A percentile compares a stretch with the other conserved stretches of the same genome.
phyloP scores from a whole-genome alignment of 2,329 filamentous ascomycete genomes.

The Ophiobolus disseminans region DNA sequence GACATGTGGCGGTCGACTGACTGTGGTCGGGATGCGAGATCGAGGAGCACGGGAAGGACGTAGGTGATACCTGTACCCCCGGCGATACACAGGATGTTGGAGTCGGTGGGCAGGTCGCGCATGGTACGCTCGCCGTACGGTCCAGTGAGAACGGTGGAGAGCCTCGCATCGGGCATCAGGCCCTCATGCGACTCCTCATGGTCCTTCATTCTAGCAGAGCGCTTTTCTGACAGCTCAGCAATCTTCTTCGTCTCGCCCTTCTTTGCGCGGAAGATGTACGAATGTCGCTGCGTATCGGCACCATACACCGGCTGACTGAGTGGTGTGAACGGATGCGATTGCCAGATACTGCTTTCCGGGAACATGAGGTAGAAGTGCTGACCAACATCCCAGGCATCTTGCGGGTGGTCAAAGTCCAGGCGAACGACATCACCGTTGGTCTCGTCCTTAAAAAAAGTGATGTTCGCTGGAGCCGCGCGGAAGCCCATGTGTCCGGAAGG shows the following conservation, averaged over 20 bases:
- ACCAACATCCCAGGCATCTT: conserved; percentile 68
- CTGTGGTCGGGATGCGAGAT: conserved; percentile 34
- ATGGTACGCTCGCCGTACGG: conserved; percentile 44
- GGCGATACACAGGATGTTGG: conserved; percentile 46
- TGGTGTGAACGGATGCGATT: conserved; percentile 71
- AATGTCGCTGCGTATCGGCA: conserved; percentile 35
- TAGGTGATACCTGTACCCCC: conserved; percentile 50
- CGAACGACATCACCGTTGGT: conserved; percentile 62
- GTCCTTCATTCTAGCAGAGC: conserved; percentile 25
- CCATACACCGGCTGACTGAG: conserved; percentile 35
- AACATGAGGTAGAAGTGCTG: conserved; percentile 78
- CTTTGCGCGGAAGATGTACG: conserved; percentile 46
- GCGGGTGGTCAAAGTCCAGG: conserved; percentile 69
- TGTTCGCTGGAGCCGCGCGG: conserved; percentile 33
- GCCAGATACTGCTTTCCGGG: conserved; percentile 70
- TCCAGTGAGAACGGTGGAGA: conserved; percentile 43
- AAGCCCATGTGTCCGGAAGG: conserved; percentile 41
- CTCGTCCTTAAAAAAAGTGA: conserved; percentile 46
- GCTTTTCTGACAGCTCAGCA: conserved; percentile 38
- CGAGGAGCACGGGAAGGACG: conserved; percentile 45
- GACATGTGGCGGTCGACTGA: conserved; percentile 35
- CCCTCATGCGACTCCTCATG: conserved; percentile 30
- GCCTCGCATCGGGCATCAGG: conserved; percentile 31
- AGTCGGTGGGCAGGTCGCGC: conserved; percentile 24
- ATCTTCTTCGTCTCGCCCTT: conserved; percentile 45